A percentile compares a stretch with the other conserved stretches of the same genome.
Evolutionary conservation across 768 basidiomycete species (phyloP).

Genomic region (Serendipita sp.): DNA sequence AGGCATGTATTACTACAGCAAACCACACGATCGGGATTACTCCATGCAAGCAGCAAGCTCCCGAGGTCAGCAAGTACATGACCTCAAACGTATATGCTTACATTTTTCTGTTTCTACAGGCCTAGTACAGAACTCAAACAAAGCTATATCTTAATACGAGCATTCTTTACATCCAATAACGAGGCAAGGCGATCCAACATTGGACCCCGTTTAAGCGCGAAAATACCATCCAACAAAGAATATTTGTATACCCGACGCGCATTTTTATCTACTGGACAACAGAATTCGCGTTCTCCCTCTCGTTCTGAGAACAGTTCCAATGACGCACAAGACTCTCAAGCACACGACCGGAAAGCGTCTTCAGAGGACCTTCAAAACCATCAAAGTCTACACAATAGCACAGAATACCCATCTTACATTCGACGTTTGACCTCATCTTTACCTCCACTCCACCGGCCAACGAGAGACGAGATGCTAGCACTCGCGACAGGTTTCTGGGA

Average conservation of each 20-base stretch:
- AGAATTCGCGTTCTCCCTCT: background rate
- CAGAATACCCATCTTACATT: conserved; percentile 56
- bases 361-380: background rate
- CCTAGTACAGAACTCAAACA: background rate
- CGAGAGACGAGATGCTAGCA: conserved; percentile 75
- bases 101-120: background rate
- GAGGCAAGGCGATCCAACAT: background rate
- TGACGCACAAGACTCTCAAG: background rate
- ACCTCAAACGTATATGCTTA: background rate
- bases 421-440: conserved; percentile 61
- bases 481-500: conserved; percentile 86
- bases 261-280: background rate
- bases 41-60: background rate
- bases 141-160: conserved; percentile 1
- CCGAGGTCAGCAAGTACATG: background rate
- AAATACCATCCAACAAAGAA: background rate
- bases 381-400: background rate
- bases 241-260: background rate
- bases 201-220: background rate
- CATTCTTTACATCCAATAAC: background rate
- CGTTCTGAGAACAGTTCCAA: background rate
- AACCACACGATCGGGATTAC: background rate
- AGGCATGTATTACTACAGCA: background rate
- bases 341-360: background rate
- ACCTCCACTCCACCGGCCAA: conserved; percentile 52